Evolutionary conservation across 2,329 filamentous ascomycete species (phyloP), one percentile per base, ranked within the genome.

Genomic region (Pseudocercospora fuligena): DNA sequence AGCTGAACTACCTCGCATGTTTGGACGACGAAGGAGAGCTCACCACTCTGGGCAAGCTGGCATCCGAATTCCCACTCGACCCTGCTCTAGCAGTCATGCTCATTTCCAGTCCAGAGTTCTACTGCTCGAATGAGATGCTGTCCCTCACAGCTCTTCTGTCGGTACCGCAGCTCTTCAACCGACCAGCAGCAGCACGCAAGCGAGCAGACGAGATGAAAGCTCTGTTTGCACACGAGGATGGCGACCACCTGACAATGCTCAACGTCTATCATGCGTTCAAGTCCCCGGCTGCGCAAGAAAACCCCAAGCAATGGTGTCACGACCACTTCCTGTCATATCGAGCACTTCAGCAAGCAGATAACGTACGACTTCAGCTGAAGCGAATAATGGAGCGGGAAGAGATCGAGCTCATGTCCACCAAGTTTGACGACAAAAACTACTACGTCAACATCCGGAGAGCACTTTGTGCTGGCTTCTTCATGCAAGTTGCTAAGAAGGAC

Each of bases 261-360:
- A 99, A 99, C 78, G 94, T 94, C 54, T 99, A 98, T 81, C 96
- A 99, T 79, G 95, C 95, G 23, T 99, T 97, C 88, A 97, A 97
- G 82, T 85, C 89, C 49, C 80, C 89, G 76, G 84, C 87, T 73
- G 85, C 90, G 72, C 86, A 91, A 83, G 85, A 84, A 0, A 92
- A 96, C 76, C 85, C 87, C 16, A 95, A 93, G 82, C 88, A 92
- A 78, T 99, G 95, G 95, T 98, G 95, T 77, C 93, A 97, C 80
- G 92, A 98, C 77, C 94, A 98, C 81, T 99, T 97, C 82, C 86
- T 99, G 40, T 97, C 92, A 5, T 90, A 90, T 79, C 90, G 95
- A 64, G 92, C 95, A 68, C 86, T 99, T 16, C 90, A 92, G 66
- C 96, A 93, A 72, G 95, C 95, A 11, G 95, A 99, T 82, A 97